phyloP scores from a whole-genome alignment of 108 stramenopile species.

The Mayamaea pseudoterrestris region DNA sequence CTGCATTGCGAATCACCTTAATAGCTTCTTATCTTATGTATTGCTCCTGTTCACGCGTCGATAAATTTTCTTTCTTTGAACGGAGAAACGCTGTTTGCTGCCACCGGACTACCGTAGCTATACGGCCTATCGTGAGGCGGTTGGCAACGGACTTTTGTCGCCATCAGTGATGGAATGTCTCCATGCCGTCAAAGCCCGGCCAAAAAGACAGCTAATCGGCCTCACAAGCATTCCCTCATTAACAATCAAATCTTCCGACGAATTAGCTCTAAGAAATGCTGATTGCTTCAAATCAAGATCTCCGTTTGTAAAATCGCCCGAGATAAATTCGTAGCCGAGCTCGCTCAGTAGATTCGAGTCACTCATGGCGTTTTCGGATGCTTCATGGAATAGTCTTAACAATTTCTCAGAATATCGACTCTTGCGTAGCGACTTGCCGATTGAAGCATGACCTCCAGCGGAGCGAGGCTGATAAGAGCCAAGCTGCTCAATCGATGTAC shows the following conservation, averaged over 20 bases:
- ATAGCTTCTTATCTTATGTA: too few relatives aligned
- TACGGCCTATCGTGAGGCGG: background rate
- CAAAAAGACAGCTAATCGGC: constrained; percentile 36
- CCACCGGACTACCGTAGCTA: too few relatives aligned
- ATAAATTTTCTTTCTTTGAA: too few relatives aligned
- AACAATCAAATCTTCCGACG: background rate
- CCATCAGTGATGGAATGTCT: constrained; percentile 48
- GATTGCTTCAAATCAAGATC: too few relatives aligned
- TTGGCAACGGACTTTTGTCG: constrained; percentile 31
- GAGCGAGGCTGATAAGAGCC: constrained; percentile 46
- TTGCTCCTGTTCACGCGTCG: too few relatives aligned
- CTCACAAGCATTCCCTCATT: constrained; percentile 22
- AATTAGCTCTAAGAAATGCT: constrained; percentile 9
- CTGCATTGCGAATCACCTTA: too few relatives aligned
- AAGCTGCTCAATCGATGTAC: constrained; percentile 14
- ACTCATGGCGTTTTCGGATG: too few relatives aligned
- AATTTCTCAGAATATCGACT: constrained; percentile 33
- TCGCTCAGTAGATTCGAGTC: too few relatives aligned
- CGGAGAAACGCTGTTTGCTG: too few relatives aligned
- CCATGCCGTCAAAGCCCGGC: constrained; percentile 56
- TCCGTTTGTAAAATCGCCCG: too few relatives aligned
- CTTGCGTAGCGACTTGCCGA: constrained; percentile 15
- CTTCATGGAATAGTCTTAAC: constrained; percentile 32
- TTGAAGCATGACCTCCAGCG: constrained; percentile 9
- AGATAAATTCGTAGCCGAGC: too few relatives aligned